A percentile compares a stretch with the other conserved stretches of the same genome.
phyloP scores from a whole-genome alignment of 345 rosid species.

The Moringa oleifera region DNA sequence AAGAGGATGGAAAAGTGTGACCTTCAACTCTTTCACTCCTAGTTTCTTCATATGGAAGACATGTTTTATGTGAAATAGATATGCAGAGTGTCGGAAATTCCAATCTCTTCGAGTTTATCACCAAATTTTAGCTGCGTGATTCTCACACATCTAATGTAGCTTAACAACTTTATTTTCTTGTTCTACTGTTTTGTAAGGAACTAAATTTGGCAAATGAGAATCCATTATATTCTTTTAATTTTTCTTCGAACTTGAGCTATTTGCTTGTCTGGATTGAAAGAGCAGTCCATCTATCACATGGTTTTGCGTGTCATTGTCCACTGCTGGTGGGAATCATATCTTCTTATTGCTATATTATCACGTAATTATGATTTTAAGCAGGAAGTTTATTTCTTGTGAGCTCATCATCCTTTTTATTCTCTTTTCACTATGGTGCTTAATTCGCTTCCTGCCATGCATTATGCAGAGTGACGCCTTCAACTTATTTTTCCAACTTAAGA shows the following conservation, averaged over 20 bases:
- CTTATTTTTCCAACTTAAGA: too few species aligned
- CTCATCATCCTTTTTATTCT: background rate
- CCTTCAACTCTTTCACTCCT: conserved; percentile 5
- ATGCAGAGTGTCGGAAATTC: conserved; percentile 1
- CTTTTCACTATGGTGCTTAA: too few species aligned
- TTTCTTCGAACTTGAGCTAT: background rate
- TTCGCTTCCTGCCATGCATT: too few species aligned
- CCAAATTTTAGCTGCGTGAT: background rate
- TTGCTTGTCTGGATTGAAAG: background rate
- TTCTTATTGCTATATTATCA: background rate
- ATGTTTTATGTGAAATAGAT: background rate
- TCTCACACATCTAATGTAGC: background rate
- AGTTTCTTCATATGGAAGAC: conserved; percentile 3
- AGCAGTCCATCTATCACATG: background rate
- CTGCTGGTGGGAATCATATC: background rate
- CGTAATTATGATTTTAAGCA: background rate
- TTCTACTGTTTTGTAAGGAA: too few species aligned
- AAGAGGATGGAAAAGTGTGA: conserved; percentile 5
- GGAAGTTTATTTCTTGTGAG: too few species aligned
- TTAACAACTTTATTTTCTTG: background rate
- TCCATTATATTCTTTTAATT: background rate
- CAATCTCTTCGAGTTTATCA: background rate
- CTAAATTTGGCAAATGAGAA: too few species aligned
- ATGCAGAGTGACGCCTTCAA: too few species aligned
- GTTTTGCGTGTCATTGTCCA: background rate